Conservation (phyloP, 1,284 basidiomycete genomes). For the Ustilago xerochloae region DNA sequence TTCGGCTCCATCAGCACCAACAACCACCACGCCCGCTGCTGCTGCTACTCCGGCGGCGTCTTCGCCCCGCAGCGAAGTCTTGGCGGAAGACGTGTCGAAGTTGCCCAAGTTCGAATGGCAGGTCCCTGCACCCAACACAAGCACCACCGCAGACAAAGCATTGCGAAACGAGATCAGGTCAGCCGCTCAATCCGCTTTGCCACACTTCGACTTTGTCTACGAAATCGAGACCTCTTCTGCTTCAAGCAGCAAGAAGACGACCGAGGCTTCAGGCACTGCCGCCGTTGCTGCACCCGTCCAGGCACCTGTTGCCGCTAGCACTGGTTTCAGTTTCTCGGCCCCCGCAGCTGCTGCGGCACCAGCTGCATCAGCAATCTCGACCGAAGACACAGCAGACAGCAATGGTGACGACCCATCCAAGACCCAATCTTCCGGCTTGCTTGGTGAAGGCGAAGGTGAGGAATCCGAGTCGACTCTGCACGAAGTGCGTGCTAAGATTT, state of each 20-base stretch:
- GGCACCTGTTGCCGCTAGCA: background rate
- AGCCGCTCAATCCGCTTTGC: constrained; percentile 30
- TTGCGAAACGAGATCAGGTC: constrained; percentile 40
- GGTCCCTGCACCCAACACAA: constrained; percentile 3
- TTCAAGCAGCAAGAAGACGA: background rate
- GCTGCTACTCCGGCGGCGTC: background rate
- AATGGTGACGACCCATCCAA: constrained; percentile 22
- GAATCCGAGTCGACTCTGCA: constrained; percentile 53
- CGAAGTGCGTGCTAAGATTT: constrained; percentile 60
- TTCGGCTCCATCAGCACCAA: constrained; percentile 15
- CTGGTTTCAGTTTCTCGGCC: constrained; percentile 27
- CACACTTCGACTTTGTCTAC: constrained; percentile 40
- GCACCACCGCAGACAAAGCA: constrained; percentile 7
- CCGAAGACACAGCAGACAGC: constrained; percentile 1
- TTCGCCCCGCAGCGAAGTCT: constrained; percentile 22
- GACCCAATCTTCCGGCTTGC: constrained; percentile 26
- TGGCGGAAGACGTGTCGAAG: constrained; percentile 19
- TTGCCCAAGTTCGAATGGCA: constrained; percentile 38
- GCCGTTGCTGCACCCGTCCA: background rate
- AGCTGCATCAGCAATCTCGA: background rate
- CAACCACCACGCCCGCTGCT: background rate
- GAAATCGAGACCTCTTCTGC: constrained; percentile 19
- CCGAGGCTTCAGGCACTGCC: background rate
- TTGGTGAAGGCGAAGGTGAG: constrained; percentile 61
- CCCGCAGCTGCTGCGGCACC: background rate